A percentile compares a stretch with the other conserved stretches of the same genome.
Conservation (phyloP, 2,329 filamentous ascomycete genomes). For the Colletotrichum sp. region DNA sequence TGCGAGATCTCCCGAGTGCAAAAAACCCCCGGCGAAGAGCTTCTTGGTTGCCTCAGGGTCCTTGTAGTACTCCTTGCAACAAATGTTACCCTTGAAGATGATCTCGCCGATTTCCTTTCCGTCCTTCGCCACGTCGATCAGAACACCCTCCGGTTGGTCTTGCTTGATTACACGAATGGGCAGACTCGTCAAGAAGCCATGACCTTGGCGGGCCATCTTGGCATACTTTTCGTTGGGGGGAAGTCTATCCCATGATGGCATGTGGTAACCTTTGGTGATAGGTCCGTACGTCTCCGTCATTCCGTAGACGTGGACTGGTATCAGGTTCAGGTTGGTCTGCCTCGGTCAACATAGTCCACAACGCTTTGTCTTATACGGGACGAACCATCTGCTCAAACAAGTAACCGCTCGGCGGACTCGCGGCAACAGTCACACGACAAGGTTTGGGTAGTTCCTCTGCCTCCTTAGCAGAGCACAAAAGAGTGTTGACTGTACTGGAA, state of each 20-base stretch:
- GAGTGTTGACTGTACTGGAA: constrained; percentile 82
- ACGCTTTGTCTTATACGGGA: neutral
- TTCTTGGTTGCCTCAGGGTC: constrained; percentile 85
- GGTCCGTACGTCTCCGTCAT: constrained; percentile 90
- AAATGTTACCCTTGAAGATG: constrained; percentile 90
- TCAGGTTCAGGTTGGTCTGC: constrained; percentile 72
- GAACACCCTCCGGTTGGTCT: constrained; percentile 69
- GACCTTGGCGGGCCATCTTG: constrained; percentile 92
- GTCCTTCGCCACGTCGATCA: constrained; percentile 72
- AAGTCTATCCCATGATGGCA: constrained; percentile 83
- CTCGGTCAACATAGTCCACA: neutral
- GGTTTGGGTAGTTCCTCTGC: constrained; percentile 67
- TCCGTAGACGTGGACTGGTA: constrained; percentile 93
- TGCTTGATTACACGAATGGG: constrained; percentile 84
- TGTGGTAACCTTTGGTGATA: constrained; percentile 89
- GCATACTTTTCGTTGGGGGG: constrained; percentile 79
- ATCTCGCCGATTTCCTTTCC: constrained; percentile 84
- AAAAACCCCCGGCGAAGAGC: constrained; percentile 83
- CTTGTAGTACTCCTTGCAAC: constrained; percentile 89
- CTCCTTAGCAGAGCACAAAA: constrained; percentile 81
- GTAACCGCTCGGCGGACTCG: constrained; percentile 86
- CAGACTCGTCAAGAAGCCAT: constrained; percentile 85
- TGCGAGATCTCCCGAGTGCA: constrained; percentile 91
- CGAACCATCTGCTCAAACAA: constrained; percentile 90
- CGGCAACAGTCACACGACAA: constrained; percentile 90